These are phyloP conservation scores for Candida pseudofarinosa DNA, from an alignment of 805 yeast species.

Conservation along the genomic window DNA sequence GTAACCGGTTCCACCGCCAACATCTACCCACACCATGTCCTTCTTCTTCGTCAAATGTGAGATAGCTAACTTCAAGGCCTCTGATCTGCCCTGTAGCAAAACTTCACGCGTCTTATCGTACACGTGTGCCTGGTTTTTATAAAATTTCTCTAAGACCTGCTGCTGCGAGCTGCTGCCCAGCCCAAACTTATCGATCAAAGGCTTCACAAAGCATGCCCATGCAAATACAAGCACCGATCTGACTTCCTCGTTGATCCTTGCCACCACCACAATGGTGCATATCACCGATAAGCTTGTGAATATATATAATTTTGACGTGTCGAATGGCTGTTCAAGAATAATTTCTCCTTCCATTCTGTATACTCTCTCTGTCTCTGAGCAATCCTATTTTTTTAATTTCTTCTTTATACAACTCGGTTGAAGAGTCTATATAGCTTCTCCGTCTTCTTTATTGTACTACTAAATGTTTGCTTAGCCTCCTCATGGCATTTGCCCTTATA, in stretches of 20 bases:
- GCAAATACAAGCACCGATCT: constrained; percentile 28
- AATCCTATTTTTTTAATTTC: neutral
- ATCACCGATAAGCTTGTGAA: constrained; percentile 15
- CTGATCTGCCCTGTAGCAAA: constrained; percentile 67
- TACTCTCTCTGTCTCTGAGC: neutral
- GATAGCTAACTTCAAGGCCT: constrained; percentile 55
- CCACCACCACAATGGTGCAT: constrained; percentile 11
- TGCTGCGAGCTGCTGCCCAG: constrained; percentile 44
- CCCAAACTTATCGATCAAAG: constrained; percentile 37
- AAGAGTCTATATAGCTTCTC: no score
- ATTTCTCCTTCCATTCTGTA: constrained; percentile 2
- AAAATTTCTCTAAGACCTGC: constrained; percentile 62
- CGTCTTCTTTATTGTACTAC: no score
- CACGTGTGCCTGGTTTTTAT: constrained; percentile 70
- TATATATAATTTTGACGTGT: constrained; percentile 13
- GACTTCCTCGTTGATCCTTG: constrained; percentile 18
- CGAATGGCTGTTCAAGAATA: constrained; percentile 6
- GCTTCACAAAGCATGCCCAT: constrained; percentile 59
- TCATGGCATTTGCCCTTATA: no score
- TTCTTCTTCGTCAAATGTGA: constrained; percentile 46
- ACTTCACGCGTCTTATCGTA: constrained; percentile 69
- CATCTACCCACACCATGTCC: constrained; percentile 66
- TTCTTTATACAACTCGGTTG: neutral
- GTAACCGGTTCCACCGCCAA: constrained; percentile 86
- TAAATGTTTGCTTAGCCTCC: no score